Evolutionary conservation across 148 eudicot species (phyloP).

Genomic region (Chenopodium album): DNA sequence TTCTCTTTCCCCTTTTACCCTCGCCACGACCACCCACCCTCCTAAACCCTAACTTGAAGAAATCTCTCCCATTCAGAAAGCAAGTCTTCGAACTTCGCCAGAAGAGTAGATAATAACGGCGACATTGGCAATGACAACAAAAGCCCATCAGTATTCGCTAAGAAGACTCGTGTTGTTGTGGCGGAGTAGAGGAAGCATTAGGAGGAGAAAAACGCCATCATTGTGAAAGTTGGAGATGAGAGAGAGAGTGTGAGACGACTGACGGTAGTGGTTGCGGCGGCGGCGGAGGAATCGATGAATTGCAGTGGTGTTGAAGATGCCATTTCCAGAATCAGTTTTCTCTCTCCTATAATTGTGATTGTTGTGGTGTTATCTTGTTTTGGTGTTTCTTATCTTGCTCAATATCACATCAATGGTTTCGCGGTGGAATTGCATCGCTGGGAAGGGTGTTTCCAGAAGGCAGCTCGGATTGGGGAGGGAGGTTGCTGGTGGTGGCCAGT

Average conservation of each 20-base stretch:
- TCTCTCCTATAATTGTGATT: neutral
- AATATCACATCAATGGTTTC: no score
- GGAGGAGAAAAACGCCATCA: neutral
- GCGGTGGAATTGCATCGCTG: no score
- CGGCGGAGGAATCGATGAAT: neutral
- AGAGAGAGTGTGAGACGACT: neutral
- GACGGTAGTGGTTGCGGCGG: neutral
- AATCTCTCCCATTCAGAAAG: conserved; percentile 92
- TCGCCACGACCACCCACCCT: no score
- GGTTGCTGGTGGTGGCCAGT: no score
- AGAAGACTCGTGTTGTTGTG: neutral
- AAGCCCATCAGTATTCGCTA: conserved; percentile 12
- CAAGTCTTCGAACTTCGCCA: conserved; percentile 52
- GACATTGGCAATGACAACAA: conserved; percentile 27
- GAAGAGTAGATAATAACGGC: conserved; percentile 15
- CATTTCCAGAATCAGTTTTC: conserved; percentile 4
- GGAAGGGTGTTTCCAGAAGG: no score
- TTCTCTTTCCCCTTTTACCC: no score
- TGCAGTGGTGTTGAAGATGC: conserved; percentile 18
- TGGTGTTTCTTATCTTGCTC: no score
- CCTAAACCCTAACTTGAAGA: neutral
- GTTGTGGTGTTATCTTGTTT: no score
- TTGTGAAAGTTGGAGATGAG: neutral
- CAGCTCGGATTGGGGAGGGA: no score
- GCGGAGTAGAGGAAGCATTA: conserved; percentile 1